Base-by-base conservation (phyloP, 345 rosid genomes). In the Salix arbutifolia region DNA sequence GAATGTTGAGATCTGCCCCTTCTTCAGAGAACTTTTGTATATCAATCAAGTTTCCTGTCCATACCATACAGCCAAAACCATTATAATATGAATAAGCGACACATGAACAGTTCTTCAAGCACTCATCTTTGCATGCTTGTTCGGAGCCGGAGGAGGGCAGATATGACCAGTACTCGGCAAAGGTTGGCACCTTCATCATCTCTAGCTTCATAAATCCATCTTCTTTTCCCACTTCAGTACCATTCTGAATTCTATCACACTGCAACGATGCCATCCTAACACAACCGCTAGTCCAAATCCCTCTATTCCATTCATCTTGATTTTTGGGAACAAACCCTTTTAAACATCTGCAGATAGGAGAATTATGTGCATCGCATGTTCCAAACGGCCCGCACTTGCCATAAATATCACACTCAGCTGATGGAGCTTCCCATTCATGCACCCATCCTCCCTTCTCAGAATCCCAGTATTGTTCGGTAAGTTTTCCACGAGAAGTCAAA, bases 71-170 rank as follows among this genome's bases (percentile, higher is more conserved):
- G 3, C 42, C 76, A 14, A 78, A 40, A 12, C 30, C 62, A n/a
- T 31, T 33, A 14, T 35, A 74, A 79, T 40, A 68, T 37, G 75
- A 73, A 74, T 69, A 79, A 30, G 78, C 82, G 6, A 70, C 46
- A 38, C 78, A 79, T 0, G 82, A 80, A 42, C 90, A 86, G 70
- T 87, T 88, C 23, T 11, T 69, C 71, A 82, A 70, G 83, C 95
- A 89, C 37, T 46, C 18, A 6, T 72, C 53, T 69, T 65, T 77
- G 74, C 92, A 91, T 28, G 37, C 19, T 23, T 71, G 76, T 64
- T 82, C 82, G 3, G 21, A 31, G 5, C 33, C 33, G 35, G 35
- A 31, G 42, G 56, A 46, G n/a, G n/a, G n/a, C 18, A 25, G 3
- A 8, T 73, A 70, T 48, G 73, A 35, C 81, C 67, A 35, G 76